Evolutionary conservation across 768 basidiomycete species (phyloP), one percentile per base, ranked within the genome.

Genomic region (Rhizopogon rudus): DNA sequence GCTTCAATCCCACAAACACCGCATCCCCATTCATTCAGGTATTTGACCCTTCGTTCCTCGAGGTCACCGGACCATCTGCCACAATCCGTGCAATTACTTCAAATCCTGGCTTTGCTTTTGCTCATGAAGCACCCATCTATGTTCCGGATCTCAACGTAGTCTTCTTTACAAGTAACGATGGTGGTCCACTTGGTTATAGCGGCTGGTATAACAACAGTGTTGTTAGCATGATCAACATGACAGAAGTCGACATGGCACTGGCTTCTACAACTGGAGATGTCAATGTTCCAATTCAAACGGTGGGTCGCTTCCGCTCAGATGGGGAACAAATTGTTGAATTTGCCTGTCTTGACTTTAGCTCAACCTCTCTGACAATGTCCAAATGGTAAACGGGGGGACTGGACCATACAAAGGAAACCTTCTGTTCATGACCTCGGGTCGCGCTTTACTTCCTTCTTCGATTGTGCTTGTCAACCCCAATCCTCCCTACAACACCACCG

Each of bases 41-140:
- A 28, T 79, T 77, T 63, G 74, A 83, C 60, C 65, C 69, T 3
- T 67, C 68, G n/a, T 90, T 91, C 68, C 70, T 86, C 43, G 54
- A 66, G 6, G 72, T 90, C 53, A 77, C 89, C 1, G 89, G 88
- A 1, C 58, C 67, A 4, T 69, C 72, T 25, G 81, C 88, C 6
- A 77, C 78, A 0, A 77, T 91, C 48, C 76, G 78, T 3, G 66
- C 80, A 56, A 79, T 93, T 45, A 82, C 82, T 0, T 77, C 79
- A 7, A 81, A 83, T 55, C 76, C 78, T 3, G 80, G 76, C 3
- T 85, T 84, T 65, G 84, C 84, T 3, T 83, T 89, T 58, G 88
- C 88, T 16, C 89, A 92, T 63, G 91, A 93, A 69, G 90, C 87
- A 2, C 87, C 87, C 0, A 74, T 91, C 2, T 89, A 83, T 67